Percentiles rank a stretch among this genome's conserved stretches.
Evolutionary conservation across 305 asterid species (phyloP).

Genomic region (Ilex paraguariensis): DNA sequence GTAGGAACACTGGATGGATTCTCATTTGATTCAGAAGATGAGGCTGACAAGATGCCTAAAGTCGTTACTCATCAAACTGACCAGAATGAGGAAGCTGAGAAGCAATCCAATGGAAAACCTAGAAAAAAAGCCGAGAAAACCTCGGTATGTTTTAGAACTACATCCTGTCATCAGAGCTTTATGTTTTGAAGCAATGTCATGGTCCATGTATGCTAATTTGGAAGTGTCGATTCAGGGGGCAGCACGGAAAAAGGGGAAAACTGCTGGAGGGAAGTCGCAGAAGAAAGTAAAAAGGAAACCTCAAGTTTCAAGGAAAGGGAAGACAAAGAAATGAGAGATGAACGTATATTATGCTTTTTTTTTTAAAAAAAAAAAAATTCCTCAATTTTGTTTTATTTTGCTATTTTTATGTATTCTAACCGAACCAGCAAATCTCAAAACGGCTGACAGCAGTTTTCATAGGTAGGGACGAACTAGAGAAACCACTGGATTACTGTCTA

Average conservation of each 20-base stretch:
- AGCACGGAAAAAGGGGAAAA: constrained; percentile 53
- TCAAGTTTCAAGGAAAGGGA: constrained; percentile 58
- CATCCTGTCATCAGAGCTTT: constrained; percentile 1
- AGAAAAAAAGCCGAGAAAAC: constrained; percentile 50
- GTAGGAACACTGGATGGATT: constrained; percentile 87
- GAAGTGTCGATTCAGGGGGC: constrained; percentile 39
- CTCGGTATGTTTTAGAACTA: constrained; percentile 34
- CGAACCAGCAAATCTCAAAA: no score
- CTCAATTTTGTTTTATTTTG: background rate
- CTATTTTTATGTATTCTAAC: background rate
- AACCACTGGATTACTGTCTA: no score
- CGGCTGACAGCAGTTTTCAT: no score
- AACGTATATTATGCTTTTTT: no score
- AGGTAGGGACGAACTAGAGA: no score
- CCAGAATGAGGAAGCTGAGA: constrained; percentile 49
- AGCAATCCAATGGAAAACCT: constrained; percentile 50
- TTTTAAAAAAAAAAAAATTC: no score
- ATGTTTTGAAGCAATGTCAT: constrained; percentile 3
- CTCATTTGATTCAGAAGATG: constrained; percentile 85
- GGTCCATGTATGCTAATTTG: constrained; percentile 11
- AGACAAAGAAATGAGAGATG: constrained; percentile 54
- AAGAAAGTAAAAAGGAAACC: constrained; percentile 79
- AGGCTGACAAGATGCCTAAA: constrained; percentile 50
- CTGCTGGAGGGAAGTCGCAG: constrained; percentile 51
- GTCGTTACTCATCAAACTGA: constrained; percentile 40